Conservation (phyloP, 1,284 basidiomycete species). For the Melanopsichium pennsylvanicum region DNA sequence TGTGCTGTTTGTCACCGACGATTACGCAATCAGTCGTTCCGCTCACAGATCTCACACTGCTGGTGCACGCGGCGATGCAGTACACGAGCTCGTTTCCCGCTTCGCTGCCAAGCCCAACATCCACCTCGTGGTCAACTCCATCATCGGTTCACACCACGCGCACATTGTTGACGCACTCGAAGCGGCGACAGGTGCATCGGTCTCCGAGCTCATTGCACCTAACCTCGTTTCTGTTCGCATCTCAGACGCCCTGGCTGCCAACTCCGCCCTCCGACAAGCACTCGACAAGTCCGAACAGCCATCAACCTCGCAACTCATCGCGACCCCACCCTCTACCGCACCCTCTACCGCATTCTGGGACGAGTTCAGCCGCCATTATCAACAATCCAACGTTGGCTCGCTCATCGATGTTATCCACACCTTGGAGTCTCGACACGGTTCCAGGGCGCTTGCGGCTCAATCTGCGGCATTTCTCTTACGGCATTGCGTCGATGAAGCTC, state of each 20-base stretch:
- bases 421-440: conserved; percentile 10
- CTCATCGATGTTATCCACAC: conserved; percentile 16
- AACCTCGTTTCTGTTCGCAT: conserved; percentile 14
- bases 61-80: conserved; percentile 2
- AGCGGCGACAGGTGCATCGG: conserved; percentile 17
- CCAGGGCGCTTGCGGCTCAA: conserved; percentile 14
- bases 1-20: conserved; percentile 38
- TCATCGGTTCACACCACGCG: conserved; percentile 4
- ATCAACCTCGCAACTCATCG: neutral
- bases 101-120: conserved; percentile 47
- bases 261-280: conserved; percentile 29
- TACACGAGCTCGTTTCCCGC: conserved; percentile 28
- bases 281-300: conserved; percentile 12
- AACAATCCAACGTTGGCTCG: conserved; percentile 34
- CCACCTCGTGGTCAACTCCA: conserved; percentile 40
- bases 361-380: conserved; percentile 32
- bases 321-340: neutral
- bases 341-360: conserved; percentile 24
- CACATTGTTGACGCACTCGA: conserved; percentile 24
- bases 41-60: conserved; percentile 13
- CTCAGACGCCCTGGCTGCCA: conserved; percentile 25
- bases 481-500: conserved; percentile 36
- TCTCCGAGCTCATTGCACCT: conserved; percentile 19
- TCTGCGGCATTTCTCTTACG: conserved; percentile 34
- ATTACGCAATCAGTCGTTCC: conserved; percentile 29